Evolutionary conservation across 768 basidiomycete species (phyloP), one percentile per base, ranked within the genome.

Genomic region (Panus rudis): DNA sequence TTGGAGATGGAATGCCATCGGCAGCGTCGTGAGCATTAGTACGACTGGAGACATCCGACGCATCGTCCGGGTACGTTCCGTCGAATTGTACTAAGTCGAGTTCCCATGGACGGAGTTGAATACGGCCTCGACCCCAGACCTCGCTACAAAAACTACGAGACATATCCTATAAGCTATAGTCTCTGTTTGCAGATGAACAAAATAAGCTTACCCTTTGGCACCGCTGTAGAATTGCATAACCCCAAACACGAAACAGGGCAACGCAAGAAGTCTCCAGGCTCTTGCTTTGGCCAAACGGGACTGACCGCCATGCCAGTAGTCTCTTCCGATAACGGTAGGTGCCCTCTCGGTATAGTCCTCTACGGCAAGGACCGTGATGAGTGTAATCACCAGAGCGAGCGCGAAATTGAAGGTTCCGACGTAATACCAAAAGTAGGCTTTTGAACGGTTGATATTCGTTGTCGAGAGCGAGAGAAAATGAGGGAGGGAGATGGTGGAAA

Each of bases 51-150:
- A 22, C 19, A 30, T 11, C 19, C 19, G 19, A 19, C 35, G 14
- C 4, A n/a, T 35, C 27, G 21, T 34, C 42, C 2, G 16, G 28
- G 8, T 45, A 13, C 22, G 26, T 25, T 13, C 39, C 24, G 39
- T 64, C 60, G 43, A 49, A 48, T 40, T 63, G 55, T 35, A 53
- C 52, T 26, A 62, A 59, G 47, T 60, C 43, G 45, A 70, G 55
- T 47, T 70, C 68, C 69, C 69, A 70, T 4, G 54, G 53, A 13
- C 61, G 60, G 23, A 70, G 47, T 45, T 69, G 67, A 19, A 52
- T 56, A 13, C 46, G 41, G n/a, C 61, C 61, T n/a, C 65, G 60
- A 16, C 55, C 43, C 56, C 57, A 66, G 8, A 69, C 54, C 35
- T 62, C 49, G 27, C 55, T 55, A 50, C 67, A 70, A 43, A 66